phyloP scores from a whole-genome alignment of 768 basidiomycete genomes.

The Boletus tomentosulus region DNA sequence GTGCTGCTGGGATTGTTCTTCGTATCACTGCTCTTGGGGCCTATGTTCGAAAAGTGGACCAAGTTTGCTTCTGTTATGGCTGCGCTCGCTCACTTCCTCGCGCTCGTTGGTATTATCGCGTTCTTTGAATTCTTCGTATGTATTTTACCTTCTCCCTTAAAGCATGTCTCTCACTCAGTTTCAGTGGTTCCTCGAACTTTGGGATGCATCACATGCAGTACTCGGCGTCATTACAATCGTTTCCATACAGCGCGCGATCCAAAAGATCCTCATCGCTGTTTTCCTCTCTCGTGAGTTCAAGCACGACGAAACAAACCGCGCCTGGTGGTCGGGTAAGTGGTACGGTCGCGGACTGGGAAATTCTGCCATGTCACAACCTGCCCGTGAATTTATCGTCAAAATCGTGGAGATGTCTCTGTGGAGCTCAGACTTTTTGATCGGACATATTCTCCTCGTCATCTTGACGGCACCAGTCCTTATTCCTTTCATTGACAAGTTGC shows the following conservation, averaged over 20 bases:
- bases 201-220: constrained; percentile 96
- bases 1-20: constrained; percentile 84
- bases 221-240: constrained; percentile 88
- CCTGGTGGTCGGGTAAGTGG: constrained; percentile 99
- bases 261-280: constrained; percentile 91
- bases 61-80: constrained; percentile 94
- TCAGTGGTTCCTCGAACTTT: constrained; percentile 94
- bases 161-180: constrained; percentile 14
- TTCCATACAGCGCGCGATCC: constrained; percentile 85
- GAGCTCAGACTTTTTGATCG: constrained; percentile 91
- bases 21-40: constrained; percentile 87
- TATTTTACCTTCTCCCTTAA: constrained; percentile 31
- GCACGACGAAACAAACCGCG: constrained; percentile 96
- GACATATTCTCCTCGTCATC: constrained; percentile 80
- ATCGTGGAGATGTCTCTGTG: constrained; percentile 97
- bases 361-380: constrained; percentile 93
- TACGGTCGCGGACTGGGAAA: constrained; percentile 89
- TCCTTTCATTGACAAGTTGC: constrained; percentile 82
- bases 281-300: constrained; percentile 97
- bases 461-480: constrained; percentile 81
- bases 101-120: constrained; percentile 75
- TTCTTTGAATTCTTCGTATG: constrained; percentile 97
- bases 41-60: constrained; percentile 77
- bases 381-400: constrained; percentile 97
- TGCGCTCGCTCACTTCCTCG: constrained; percentile 78